A percentile compares a stretch with the other conserved stretches of the same genome.
These are phyloP conservation scores for Debaryomyces sp. DNA, from an alignment of 1,139 yeast genomes.

Conservation along the genomic window DNA sequence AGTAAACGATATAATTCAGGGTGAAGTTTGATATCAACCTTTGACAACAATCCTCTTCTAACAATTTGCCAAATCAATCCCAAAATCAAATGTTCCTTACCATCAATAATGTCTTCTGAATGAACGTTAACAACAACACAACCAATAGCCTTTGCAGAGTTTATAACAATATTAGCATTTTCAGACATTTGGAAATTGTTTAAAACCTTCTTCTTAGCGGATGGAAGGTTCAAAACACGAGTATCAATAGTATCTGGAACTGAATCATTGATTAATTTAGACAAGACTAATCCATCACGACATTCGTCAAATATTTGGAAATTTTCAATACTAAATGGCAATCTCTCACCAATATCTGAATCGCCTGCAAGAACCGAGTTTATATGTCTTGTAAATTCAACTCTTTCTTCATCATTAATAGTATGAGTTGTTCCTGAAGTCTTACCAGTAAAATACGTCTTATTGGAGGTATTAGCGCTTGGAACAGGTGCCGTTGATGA, in stretches of 20 bases:
- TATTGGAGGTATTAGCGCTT: constrained; percentile 58
- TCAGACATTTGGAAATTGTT: constrained; percentile 96
- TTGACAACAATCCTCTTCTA: constrained; percentile 90
- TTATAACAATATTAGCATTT: constrained; percentile 95
- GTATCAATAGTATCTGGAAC: constrained; percentile 99
- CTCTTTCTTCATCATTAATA: constrained; percentile 94
- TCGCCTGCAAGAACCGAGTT: constrained; percentile 93
- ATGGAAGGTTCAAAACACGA: constrained; percentile 89
- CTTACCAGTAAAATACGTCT: constrained; percentile 77
- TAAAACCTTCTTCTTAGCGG: constrained; percentile 69
- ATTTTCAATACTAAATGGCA: constrained; percentile 92
- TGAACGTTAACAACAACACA: constrained; percentile 98
- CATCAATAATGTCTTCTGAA: constrained; percentile 95
- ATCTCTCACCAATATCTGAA: constrained; percentile 75
- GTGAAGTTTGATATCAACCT: constrained; percentile 93
- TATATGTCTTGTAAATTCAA: constrained; percentile 94
- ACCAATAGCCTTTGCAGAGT: constrained; percentile 98
- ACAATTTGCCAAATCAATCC: constrained; percentile 99
- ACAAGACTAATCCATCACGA: constrained; percentile 90
- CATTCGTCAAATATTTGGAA: constrained; percentile 97
- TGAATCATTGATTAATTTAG: constrained; percentile 93
- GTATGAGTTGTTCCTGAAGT: constrained; percentile 96
- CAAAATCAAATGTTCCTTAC: constrained; percentile 91
- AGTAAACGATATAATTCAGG: constrained; percentile 94
- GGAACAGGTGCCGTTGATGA: constrained; percentile 39